Evolutionary conservation across 2,329 filamentous ascomycete species (phyloP).

Genomic region (Claviceps fusiformis): DNA sequence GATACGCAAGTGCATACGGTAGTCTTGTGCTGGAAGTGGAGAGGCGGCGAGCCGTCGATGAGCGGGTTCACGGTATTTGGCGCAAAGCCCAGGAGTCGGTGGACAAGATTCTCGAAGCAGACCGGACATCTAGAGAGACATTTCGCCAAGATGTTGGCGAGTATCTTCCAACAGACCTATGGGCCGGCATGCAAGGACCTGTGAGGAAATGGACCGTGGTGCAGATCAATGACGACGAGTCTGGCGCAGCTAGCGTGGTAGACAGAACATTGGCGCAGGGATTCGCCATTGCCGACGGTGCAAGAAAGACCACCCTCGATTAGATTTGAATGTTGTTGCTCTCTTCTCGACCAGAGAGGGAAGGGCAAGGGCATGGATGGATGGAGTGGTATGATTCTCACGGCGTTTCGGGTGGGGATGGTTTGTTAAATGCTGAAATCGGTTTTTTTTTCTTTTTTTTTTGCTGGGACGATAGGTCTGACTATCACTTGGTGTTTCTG

Average conservation of each 20-base stretch:
- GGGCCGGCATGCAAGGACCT: conserved; percentile 58
- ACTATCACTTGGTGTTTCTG: no score
- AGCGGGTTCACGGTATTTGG: conserved; percentile 60
- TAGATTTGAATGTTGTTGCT: not conserved
- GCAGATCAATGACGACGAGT: conserved; percentile 19
- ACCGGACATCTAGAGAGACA: conserved; percentile 57
- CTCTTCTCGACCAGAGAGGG: not conserved
- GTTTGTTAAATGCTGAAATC: no score
- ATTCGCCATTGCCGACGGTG: not conserved
- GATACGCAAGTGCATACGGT: conserved; percentile 74
- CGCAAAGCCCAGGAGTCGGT: conserved; percentile 66
- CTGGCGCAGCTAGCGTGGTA: conserved; percentile 3
- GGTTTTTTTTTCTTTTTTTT: no score
- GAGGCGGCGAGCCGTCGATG: conserved; percentile 57
- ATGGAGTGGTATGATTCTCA: not conserved
- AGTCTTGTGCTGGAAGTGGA: conserved; percentile 73
- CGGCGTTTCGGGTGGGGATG: not conserved
- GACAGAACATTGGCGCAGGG: conserved; percentile 3
- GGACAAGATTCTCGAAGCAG: conserved; percentile 59
- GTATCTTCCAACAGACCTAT: conserved; percentile 76
- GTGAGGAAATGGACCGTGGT: conserved; percentile 39
- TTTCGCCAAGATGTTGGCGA: conserved; percentile 78
- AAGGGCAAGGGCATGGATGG: no score
- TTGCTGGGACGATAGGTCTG: no score
- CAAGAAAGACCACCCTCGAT: not conserved